A percentile compares a stretch with the other conserved stretches of the same genome.
These are phyloP conservation scores for Aspergillus floridensis DNA, from an alignment of 2,329 filamentous ascomycete species.

Conservation along the genomic window DNA sequence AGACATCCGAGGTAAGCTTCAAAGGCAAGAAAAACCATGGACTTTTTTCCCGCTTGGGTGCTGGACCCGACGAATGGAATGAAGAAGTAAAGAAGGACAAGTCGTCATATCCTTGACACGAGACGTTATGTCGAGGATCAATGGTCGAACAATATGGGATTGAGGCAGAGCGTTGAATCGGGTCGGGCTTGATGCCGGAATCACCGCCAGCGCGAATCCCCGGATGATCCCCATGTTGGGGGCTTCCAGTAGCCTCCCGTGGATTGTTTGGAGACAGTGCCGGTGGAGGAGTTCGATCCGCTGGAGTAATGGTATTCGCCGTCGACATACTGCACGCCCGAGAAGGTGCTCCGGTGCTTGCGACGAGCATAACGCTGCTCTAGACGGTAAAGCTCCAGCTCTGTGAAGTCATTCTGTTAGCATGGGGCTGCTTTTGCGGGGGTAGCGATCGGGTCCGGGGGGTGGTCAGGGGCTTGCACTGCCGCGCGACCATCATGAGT, in stretches of 20 bases:
- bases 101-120: constrained; percentile 22
- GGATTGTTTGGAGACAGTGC: constrained; percentile 41
- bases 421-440: not conserved
- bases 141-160: constrained; percentile 4
- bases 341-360: constrained; percentile 85
- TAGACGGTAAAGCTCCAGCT: constrained; percentile 84
- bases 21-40: constrained; percentile 6
- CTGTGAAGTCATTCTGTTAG: constrained; percentile 42
- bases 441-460: not conserved
- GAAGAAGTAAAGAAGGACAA: constrained; percentile 6
- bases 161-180: not conserved
- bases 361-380: constrained; percentile 93
- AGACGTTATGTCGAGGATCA: constrained; percentile 23
- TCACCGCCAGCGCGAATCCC: constrained; percentile 31
- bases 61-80: constrained; percentile 11
- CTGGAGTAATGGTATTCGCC: constrained; percentile 83
- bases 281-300: constrained; percentile 34
- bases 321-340: constrained; percentile 87
- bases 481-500: not conserved
- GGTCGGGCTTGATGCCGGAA: not conserved
- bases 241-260: constrained; percentile 35
- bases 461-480: not conserved
- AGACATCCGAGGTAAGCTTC: not conserved
- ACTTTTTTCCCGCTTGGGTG: constrained; percentile 8
- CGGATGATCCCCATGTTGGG: constrained; percentile 28